These are phyloP conservation scores for Dioszegia hungarica DNA, from an alignment of 768 basidiomycete species.

Conservation along the genomic window DNA sequence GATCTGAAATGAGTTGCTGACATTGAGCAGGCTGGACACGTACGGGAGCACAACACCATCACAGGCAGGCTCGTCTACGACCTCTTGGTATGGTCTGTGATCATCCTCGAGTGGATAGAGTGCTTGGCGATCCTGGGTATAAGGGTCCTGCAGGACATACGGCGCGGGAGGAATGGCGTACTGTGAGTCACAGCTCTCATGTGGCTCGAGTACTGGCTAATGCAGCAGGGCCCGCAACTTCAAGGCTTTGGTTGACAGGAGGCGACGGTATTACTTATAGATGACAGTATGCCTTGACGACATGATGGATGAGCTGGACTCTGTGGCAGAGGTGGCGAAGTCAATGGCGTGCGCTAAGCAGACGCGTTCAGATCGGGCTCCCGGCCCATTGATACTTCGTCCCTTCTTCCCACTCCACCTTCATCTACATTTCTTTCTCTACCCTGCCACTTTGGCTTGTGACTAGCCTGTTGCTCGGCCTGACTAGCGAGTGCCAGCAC, in stretches of 20 bases:
- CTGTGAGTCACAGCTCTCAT: conserved; percentile 17
- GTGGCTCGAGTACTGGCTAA: not conserved
- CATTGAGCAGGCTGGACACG: not conserved
- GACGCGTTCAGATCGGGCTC: not conserved
- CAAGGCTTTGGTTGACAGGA: not conserved
- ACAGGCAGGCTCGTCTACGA: conserved; percentile 32
- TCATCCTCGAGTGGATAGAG: conserved; percentile 28
- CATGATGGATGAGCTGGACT: no score
- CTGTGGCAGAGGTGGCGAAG: no score
- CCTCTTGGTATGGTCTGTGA: conserved; percentile 21
- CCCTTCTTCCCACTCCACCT: not conserved
- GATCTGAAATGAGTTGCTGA: no score
- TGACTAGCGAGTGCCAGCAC: no score
- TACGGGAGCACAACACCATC: conserved; percentile 17
- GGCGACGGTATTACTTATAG: not conserved
- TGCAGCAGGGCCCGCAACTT: not conserved
- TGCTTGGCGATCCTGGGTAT: conserved; percentile 18
- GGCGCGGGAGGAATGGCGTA: conserved; percentile 10
- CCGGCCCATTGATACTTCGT: not conserved
- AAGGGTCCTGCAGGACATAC: conserved; percentile 22
- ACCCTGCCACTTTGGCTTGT: no score
- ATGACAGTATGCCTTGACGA: no score
- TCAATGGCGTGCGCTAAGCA: no score
- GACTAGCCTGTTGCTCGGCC: no score
- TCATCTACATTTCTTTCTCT: no score